A percentile compares a stretch with the other conserved stretches of the same genome.
phyloP scores from a whole-genome alignment of 1,284 basidiomycete genomes.

The Jaminaea rosea region DNA sequence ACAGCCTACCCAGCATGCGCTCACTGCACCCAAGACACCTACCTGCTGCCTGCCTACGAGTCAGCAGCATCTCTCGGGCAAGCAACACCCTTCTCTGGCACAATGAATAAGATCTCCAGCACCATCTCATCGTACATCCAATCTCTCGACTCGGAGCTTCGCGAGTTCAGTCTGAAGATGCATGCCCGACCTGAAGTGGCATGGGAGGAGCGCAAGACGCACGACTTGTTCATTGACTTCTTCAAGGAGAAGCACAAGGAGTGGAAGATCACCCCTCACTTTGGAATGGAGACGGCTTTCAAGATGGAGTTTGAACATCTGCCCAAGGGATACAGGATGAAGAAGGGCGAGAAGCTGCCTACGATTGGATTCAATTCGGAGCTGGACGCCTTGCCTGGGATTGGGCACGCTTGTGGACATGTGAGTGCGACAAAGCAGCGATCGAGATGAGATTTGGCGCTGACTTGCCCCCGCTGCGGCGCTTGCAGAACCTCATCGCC shows the following conservation, averaged over 20 bases:
- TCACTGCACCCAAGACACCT: not conserved
- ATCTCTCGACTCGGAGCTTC: conserved; percentile 29
- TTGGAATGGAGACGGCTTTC: conserved; percentile 59
- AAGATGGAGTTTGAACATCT: conserved; percentile 56
- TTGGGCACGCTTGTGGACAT: conserved; percentile 61
- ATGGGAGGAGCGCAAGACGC: conserved; percentile 35
- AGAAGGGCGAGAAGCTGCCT: conserved; percentile 7
- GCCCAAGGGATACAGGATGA: conserved; percentile 12
- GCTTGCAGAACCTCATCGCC: conserved; percentile 73
- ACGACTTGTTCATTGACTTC: conserved; percentile 34
- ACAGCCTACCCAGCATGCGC: not conserved
- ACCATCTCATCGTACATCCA: conserved; percentile 27
- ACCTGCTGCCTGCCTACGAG: not conserved
- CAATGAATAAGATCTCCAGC: not conserved
- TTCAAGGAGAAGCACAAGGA: conserved; percentile 11
- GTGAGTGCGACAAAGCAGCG: not conserved
- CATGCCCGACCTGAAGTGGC: conserved; percentile 44
- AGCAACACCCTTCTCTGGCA: not conserved
- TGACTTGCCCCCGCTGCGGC: conserved; percentile 44
- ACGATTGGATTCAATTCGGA: conserved; percentile 57
- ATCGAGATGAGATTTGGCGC: not conserved
- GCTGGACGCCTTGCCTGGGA: conserved; percentile 53
- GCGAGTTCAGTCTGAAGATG: conserved; percentile 45
- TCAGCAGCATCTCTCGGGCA: not conserved
- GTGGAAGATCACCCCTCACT: conserved; percentile 40